Evolutionary conservation across 179 eudicot species (phyloP).

Genomic region (Silene coronaria): DNA sequence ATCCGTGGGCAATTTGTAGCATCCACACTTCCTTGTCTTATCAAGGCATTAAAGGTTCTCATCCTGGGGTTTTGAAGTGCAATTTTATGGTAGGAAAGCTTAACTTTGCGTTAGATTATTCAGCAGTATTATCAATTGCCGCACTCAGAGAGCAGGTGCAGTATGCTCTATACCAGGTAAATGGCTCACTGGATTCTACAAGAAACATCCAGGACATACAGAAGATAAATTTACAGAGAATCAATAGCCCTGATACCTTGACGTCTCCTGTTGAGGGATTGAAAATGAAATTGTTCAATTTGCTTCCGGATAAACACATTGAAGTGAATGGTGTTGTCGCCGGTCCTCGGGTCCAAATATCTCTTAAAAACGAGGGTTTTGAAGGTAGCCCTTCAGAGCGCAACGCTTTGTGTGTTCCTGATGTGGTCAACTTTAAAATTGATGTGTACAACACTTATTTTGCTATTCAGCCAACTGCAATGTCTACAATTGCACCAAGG

Average conservation of each 20-base stretch:
- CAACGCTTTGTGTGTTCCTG: conserved; percentile 24
- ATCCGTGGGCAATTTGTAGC: conserved; percentile 66
- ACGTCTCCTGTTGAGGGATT: conserved; percentile 33
- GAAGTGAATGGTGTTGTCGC: conserved; percentile 54
- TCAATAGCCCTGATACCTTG: conserved; percentile 25
- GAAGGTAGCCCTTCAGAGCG: conserved; percentile 21
- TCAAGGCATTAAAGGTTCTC: conserved; percentile 33
- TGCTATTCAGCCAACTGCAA: conserved; percentile 52
- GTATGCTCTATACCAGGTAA: conserved; percentile 27
- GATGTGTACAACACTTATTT: conserved; percentile 43
- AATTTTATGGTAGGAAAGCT: conserved; percentile 58
- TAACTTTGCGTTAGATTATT: conserved; percentile 47
- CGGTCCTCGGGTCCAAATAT: conserved; percentile 56
- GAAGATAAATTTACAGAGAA: conserved; percentile 20
- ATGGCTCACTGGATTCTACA: conserved; percentile 29
- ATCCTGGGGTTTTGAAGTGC: conserved; percentile 46
- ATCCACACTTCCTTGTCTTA: conserved; percentile 35
- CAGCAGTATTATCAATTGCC: conserved; percentile 38
- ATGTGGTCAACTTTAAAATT: conserved; percentile 37
- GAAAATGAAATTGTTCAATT: conserved; percentile 37
- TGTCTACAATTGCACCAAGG: conserved; percentile 31
- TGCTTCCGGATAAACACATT: conserved; percentile 56
- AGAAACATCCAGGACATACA: conserved; percentile 27
- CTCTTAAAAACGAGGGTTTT: conserved; percentile 39
- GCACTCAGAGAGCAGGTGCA: conserved; percentile 46